phyloP scores from a whole-genome alignment of 176 grass and related monocot genomes.

The Tillandsia fasciculata region DNA sequence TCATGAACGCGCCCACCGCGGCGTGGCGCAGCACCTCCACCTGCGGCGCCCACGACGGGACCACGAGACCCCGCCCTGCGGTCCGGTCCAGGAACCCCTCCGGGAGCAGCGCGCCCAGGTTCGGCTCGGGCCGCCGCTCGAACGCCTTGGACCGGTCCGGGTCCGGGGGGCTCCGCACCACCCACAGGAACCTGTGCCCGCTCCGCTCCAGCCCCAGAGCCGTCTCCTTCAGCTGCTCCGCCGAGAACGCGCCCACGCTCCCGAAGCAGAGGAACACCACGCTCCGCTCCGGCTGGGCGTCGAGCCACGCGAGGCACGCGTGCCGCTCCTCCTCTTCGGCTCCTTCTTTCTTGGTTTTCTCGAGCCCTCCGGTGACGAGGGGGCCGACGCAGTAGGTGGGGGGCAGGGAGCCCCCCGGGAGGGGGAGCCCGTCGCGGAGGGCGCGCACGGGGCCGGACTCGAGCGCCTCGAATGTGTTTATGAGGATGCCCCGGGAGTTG shows the following conservation, averaged over 20 bases:
- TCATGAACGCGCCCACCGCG: conserved; percentile 25
- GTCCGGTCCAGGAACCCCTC: conserved; percentile 28
- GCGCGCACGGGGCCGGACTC: conserved; percentile 28
- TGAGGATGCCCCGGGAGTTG: conserved; percentile 25
- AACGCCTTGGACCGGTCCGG: neutral
- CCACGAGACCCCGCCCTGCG: conserved; percentile 13
- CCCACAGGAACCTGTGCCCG: conserved; percentile 24
- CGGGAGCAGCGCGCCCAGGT: conserved; percentile 14
- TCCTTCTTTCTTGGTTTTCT: conserved; percentile 8
- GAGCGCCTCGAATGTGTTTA: conserved; percentile 46
- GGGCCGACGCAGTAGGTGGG: conserved; percentile 46
- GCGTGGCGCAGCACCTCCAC: conserved; percentile 19
- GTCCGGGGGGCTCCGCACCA: neutral
- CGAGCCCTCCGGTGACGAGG: conserved; percentile 17
- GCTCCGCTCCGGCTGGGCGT: conserved; percentile 7
- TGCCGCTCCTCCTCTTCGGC: neutral
- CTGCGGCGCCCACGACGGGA: conserved; percentile 34
- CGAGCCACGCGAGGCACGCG: conserved; percentile 18
- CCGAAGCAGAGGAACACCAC: conserved; percentile 26
- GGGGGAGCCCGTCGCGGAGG: conserved; percentile 21
- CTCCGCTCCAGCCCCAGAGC: conserved; percentile 17
- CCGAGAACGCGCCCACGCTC: conserved; percentile 11
- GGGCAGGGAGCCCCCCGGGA: conserved; percentile 13
- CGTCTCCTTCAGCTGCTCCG: conserved; percentile 20
- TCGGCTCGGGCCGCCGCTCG: neutral